A percentile compares a stretch with the other conserved stretches of the same genome.
phyloP scores from a whole-genome alignment of 1,284 basidiomycete species.

The Inonotus obliquus region DNA sequence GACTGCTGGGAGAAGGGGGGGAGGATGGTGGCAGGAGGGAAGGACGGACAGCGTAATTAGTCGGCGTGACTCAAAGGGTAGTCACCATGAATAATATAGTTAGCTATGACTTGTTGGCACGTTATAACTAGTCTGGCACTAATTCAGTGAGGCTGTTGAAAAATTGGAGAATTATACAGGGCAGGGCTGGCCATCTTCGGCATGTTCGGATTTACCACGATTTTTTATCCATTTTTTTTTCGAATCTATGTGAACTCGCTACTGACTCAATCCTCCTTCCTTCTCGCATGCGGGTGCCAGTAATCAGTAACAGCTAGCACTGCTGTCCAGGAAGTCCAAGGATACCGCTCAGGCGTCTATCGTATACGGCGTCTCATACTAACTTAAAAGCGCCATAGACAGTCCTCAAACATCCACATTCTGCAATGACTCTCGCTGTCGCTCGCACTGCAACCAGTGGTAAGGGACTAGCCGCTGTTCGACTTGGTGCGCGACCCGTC shows the following conservation, averaged over 20 bases:
- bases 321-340: background rate
- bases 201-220: background rate
- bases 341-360: constrained; percentile 1
- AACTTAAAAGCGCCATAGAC: background rate
- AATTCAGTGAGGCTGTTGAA: too few species aligned
- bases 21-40: constrained; percentile 3
- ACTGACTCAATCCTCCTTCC: background rate
- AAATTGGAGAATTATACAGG: too few species aligned
- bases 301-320: background rate
- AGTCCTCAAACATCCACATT: too few species aligned
- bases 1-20: background rate
- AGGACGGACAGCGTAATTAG: background rate
- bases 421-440: constrained; percentile 7
- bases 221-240: background rate
- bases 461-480: background rate
- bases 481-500: background rate
- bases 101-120: background rate
- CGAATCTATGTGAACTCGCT: background rate
- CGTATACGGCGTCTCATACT: background rate
- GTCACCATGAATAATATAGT: too few species aligned
- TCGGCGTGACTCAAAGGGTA: background rate
- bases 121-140: too few species aligned
- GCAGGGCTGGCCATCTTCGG: background rate
- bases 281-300: background rate
- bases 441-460: background rate